Evolutionary conservation across 1,284 basidiomycete species (phyloP), one percentile per base, ranked within the genome.

Genomic region (Neonothopanus nambi): DNA sequence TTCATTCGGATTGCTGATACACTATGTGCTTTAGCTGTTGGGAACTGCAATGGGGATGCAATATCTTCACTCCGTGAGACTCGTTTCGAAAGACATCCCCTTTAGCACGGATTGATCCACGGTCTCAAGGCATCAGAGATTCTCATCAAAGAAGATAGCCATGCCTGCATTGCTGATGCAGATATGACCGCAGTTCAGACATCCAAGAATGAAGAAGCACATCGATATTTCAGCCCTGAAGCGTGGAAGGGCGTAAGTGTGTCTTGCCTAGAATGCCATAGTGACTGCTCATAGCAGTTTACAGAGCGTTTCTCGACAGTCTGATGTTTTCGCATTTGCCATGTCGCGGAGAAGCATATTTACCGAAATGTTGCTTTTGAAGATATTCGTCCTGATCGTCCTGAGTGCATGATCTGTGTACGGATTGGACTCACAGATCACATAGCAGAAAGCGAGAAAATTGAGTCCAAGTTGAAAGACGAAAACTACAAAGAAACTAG

Each of bases 161-260:
- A 52, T 18, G 59, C 61, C 4, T 63, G 57, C 41, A 38, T 66
- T 3, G 45, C 63, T 2, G 65, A 67, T 51, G 63, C 57, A 49
- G 60, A 56, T n/a, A 60, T 66, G 58, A 49, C 61, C 4, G 60
- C 63, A 47, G 48, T 65, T 6, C 59, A 61, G 40, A 57, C 7
- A 58, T 56, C 33, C 48, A 48, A 40, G 17, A 59, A 60, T 45
- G 18, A 33, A 13, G 48, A 59, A 23, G 60, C 61, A 1, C 61
- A 65, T 52, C 48, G 63, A 42, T 67, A 67, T 52, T 60, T 61
- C 23, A 67, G 65, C 37, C 65, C 65, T 4, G 65, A 67, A 41
- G 60, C 60, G 12, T 65, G 64, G 65, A 67, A 65, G 54, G 65
- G 65, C 23, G 64, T 65, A 45, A 33, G 65, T 37, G 12, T 24